Percentiles rank a stretch among this genome's conserved stretches.
These are phyloP conservation scores for Prunus dulcis DNA, from an alignment of 306 rosid genomes.

Conservation along the genomic window DNA sequence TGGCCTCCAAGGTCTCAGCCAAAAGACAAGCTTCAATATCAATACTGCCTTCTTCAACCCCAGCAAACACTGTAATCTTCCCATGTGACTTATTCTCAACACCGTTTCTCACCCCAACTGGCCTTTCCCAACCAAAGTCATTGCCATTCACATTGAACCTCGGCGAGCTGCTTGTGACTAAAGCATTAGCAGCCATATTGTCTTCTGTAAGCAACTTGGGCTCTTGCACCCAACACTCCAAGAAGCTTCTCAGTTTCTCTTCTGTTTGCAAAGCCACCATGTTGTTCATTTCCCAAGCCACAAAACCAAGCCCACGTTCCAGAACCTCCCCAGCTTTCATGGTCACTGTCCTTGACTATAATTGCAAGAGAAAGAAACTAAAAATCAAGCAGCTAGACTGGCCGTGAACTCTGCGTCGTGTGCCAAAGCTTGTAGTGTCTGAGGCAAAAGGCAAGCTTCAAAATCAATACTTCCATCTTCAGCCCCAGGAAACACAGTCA, in stretches of 20 bases:
- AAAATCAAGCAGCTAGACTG: not conserved
- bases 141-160: conserved; percentile 41
- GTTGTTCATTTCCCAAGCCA: not conserved
- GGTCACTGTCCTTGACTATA: not conserved
- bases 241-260: conserved; percentile 11
- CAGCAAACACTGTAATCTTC: conserved; percentile 28
- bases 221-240: not conserved
- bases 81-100: conserved; percentile 11
- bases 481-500: conserved; percentile 27
- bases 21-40: conserved; percentile 41
- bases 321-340: not conserved
- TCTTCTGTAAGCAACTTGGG: not conserved
- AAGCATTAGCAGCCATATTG: not conserved
- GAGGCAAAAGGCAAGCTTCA: conserved; percentile 26
- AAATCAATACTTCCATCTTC: conserved; percentile 45
- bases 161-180: conserved; percentile 30
- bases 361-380: too few species aligned
- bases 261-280: conserved; percentile 6
- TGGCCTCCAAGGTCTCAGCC: conserved; percentile 23
- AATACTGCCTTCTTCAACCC: conserved; percentile 43
- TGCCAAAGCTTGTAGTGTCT: conserved; percentile 30
- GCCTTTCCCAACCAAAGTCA: conserved; percentile 47
- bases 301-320: not conserved
- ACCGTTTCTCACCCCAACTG: conserved; percentile 36
- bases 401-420: conserved; percentile 26